Percentiles rank a stretch among this genome's conserved stretches.
Conservation (phyloP, 1,284 basidiomycete genomes). For the Irpex sp. region DNA sequence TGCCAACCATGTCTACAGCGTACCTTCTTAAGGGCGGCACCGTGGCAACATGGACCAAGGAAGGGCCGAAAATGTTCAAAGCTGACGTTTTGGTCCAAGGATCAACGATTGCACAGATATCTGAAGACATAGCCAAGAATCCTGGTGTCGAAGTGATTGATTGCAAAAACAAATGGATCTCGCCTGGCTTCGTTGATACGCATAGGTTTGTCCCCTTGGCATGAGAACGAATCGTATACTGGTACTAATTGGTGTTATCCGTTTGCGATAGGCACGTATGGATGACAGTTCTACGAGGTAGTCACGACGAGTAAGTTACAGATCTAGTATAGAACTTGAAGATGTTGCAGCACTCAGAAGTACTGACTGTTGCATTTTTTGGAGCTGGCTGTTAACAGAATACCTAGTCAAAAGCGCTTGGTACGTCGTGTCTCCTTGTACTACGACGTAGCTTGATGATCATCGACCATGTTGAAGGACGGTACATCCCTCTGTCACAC, state of each 20-base stretch:
- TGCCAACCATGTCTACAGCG: neutral
- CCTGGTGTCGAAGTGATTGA: conserved; percentile 25
- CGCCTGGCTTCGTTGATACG: conserved; percentile 30
- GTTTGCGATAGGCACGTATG: conserved; percentile 23
- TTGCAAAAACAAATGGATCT: conserved; percentile 28
- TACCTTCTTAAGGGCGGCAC: conserved; percentile 27
- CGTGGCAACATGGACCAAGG: conserved; percentile 25
- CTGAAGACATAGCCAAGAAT: conserved; percentile 17
- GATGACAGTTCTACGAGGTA: conserved; percentile 27
- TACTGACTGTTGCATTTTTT: neutral
- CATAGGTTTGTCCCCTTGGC: conserved; percentile 21
- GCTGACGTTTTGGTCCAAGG: conserved; percentile 29
- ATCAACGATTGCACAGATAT: conserved; percentile 23
- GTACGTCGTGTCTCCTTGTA: conserved; percentile 10
- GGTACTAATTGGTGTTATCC: neutral
- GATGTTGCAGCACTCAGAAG: too few relatives aligned
- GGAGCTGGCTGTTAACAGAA: conserved; percentile 27
- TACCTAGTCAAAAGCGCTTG: conserved; percentile 28
- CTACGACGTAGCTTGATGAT: too few relatives aligned
- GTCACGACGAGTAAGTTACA: conserved; percentile 26
- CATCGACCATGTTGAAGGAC: conserved; percentile 13
- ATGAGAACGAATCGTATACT: neutral
- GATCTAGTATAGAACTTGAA: neutral
- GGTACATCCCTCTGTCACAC: conserved; percentile 23
- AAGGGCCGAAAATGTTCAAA: conserved; percentile 20